Percentiles rank a stretch among this genome's conserved stretches.
phyloP scores from a whole-genome alignment of 352 stramenopile genomes.

The Phytophthora ohioensis region DNA sequence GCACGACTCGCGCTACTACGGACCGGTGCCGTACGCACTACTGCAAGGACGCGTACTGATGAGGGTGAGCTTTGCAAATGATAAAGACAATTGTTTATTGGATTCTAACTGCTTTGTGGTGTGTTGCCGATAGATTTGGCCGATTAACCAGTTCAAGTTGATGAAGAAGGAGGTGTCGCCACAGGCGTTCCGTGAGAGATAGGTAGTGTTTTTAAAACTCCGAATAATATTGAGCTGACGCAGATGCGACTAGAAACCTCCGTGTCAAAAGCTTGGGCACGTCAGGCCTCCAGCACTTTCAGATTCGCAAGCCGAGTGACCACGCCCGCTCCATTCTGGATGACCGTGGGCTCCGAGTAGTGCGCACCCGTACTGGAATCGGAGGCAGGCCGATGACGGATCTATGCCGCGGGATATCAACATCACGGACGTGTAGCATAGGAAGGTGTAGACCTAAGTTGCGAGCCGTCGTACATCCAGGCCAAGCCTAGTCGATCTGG shows the following conservation, averaged over 20 bases:
- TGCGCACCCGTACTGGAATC: too few species aligned
- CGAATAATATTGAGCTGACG: slow-evolving; percentile 3
- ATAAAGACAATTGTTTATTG: too few species aligned
- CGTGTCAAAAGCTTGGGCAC: neutral
- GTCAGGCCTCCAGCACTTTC: too few species aligned
- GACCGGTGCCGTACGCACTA: slow-evolving; percentile 92
- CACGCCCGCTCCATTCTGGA: too few species aligned
- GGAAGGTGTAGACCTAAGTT: too few species aligned
- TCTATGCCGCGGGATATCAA: too few species aligned
- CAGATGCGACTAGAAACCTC: neutral
- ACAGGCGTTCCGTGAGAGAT: slow-evolving; percentile 69
- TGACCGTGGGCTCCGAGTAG: too few species aligned
- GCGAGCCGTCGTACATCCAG: too few species aligned
- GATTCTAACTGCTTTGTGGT: neutral
- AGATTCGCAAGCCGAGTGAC: too few species aligned
- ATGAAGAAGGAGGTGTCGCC: slow-evolving; percentile 65
- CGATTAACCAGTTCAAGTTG: slow-evolving; percentile 69
- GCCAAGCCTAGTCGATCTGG: too few species aligned
- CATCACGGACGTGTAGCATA: too few species aligned
- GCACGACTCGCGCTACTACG: slow-evolving; percentile 96
- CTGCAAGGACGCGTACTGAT: slow-evolving; percentile 91
- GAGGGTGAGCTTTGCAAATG: slow-evolving; percentile 63
- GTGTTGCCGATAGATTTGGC: slow-evolving; percentile 71
- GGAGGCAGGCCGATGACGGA: too few species aligned
- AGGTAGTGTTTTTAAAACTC: slow-evolving; percentile 8